phyloP scores from a whole-genome alignment of 495 filamentous ascomycete genomes.

The Aspergillus carlsbadensis region DNA sequence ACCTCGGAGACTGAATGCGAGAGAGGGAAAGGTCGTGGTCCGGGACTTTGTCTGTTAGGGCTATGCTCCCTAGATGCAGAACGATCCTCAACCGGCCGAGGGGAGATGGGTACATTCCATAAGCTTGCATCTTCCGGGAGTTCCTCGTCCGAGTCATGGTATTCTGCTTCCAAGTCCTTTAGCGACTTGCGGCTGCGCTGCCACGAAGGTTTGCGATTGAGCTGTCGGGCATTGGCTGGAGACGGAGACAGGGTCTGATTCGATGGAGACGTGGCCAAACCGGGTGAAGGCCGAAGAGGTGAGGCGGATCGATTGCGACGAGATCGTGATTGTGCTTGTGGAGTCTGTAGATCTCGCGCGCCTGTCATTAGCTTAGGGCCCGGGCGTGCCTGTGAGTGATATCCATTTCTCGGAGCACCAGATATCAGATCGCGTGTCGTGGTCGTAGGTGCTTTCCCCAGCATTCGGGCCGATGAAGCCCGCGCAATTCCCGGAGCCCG shows the following conservation, averaged over 20 bases:
- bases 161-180: slow-evolving; percentile 82
- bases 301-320: slow-evolving; percentile 43
- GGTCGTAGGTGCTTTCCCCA: slow-evolving; percentile 30
- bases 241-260: slow-evolving; percentile 37
- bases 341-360: slow-evolving; percentile 29
- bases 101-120: slow-evolving; percentile 94
- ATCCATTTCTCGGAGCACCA: slow-evolving; percentile 47
- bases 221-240: slow-evolving; percentile 31
- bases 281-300: slow-evolving; percentile 34
- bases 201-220: slow-evolving; percentile 55
- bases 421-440: slow-evolving; percentile 45
- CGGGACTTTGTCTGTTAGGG: slow-evolving; percentile 53
- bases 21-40: slow-evolving; percentile 41
- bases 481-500: slow-evolving; percentile 29
- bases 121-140: slow-evolving; percentile 88
- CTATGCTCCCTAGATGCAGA: slow-evolving; percentile 48
- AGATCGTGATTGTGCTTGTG: slow-evolving; percentile 21
- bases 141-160: slow-evolving; percentile 85
- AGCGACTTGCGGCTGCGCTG: slow-evolving; percentile 75
- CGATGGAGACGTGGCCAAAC: slow-evolving; percentile 29
- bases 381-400: slow-evolving; percentile 26
- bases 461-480: slow-evolving; percentile 33
- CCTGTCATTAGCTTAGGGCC: slow-evolving; percentile 24
- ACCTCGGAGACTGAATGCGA: slow-evolving; percentile 37
- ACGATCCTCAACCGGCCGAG: slow-evolving; percentile 69